phyloP scores from a whole-genome alignment of 169 alveolate species.

The Neospora caninum region DNA sequence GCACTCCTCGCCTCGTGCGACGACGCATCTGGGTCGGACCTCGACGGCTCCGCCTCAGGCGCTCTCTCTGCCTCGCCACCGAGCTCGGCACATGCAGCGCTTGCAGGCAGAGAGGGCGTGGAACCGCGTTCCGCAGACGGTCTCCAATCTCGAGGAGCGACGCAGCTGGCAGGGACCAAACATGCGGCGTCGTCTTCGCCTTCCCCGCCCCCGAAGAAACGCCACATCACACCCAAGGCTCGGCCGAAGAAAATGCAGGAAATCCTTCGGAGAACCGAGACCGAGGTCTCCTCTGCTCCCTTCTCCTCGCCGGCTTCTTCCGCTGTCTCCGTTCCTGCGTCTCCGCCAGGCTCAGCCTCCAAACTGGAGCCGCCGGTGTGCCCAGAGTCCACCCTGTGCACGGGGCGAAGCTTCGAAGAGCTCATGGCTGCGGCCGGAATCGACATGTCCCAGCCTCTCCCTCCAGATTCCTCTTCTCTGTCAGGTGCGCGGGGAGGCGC shows the following conservation, averaged over 20 bases:
- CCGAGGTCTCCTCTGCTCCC: not conserved
- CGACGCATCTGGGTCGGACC: too few species aligned
- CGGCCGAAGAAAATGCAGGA: constrained; percentile 68
- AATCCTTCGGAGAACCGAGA: constrained; percentile 11
- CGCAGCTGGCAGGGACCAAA: not conserved
- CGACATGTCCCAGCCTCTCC: not conserved
- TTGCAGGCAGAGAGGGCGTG: too few species aligned
- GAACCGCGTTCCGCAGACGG: too few species aligned
- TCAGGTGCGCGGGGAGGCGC: not conserved
- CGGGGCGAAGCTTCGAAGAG: not conserved
- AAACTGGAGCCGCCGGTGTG: too few species aligned
- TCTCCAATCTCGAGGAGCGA: too few species aligned
- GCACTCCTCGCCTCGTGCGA: too few species aligned
- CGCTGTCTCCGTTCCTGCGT: not conserved
- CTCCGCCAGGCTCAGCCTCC: not conserved
- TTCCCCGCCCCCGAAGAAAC: constrained; percentile 59
- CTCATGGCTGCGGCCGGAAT: not conserved
- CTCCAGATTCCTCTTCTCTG: not conserved
- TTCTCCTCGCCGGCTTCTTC: not conserved
- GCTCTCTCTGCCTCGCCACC: too few species aligned
- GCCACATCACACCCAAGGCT: constrained; percentile 62
- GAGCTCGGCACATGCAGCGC: too few species aligned
- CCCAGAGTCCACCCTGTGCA: not conserved
- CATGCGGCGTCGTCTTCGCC: not conserved
- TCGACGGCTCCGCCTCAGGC: too few species aligned